Conservation (phyloP, 495 filamentous ascomycete species). For the Penicillium crystallinum region DNA sequence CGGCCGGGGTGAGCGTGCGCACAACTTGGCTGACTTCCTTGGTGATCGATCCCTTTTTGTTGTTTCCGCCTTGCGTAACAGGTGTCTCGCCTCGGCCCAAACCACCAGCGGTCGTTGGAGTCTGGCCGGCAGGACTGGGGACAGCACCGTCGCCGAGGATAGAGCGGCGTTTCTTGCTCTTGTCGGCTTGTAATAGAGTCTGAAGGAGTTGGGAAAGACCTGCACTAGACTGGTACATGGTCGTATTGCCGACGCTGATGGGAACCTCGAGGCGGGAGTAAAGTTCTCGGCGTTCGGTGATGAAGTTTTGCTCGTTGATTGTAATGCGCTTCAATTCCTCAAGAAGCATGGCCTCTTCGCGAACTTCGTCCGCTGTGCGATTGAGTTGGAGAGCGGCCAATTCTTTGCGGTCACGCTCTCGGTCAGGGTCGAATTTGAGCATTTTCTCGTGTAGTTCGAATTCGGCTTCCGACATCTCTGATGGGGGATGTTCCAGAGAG, state of each 20-base stretch:
- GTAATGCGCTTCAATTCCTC: conserved; percentile 87
- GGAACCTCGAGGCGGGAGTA: conserved; percentile 80
- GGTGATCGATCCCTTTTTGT: conserved; percentile 50
- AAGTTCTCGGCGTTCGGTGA: conserved; percentile 84
- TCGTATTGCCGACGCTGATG: conserved; percentile 58
- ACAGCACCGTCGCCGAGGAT: conserved; percentile 52
- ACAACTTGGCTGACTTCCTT: conserved; percentile 48
- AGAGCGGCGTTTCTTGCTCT: conserved; percentile 74
- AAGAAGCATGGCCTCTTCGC: conserved; percentile 84
- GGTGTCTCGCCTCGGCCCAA: conserved; percentile 38
- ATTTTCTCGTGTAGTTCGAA: conserved; percentile 77
- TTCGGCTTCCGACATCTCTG: conserved; percentile 79
- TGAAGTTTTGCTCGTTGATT: conserved; percentile 70
- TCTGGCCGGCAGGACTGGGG: conserved; percentile 46
- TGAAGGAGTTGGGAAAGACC: conserved; percentile 75
- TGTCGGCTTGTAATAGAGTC: conserved; percentile 71
- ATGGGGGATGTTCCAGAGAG: conserved; percentile 71
- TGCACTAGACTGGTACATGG: conserved; percentile 69
- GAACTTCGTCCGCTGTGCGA: conserved; percentile 78
- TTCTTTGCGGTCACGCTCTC: conserved; percentile 74
- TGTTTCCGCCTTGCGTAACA: conserved; percentile 30
- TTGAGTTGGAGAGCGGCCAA: conserved; percentile 73
- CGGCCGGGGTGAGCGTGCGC: conserved; percentile 64
- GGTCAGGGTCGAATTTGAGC: conserved; percentile 72
- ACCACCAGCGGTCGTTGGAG: conserved; percentile 38